phyloP scores from a whole-genome alignment of 257 asterid species.

The Penstemon davidsonii region DNA sequence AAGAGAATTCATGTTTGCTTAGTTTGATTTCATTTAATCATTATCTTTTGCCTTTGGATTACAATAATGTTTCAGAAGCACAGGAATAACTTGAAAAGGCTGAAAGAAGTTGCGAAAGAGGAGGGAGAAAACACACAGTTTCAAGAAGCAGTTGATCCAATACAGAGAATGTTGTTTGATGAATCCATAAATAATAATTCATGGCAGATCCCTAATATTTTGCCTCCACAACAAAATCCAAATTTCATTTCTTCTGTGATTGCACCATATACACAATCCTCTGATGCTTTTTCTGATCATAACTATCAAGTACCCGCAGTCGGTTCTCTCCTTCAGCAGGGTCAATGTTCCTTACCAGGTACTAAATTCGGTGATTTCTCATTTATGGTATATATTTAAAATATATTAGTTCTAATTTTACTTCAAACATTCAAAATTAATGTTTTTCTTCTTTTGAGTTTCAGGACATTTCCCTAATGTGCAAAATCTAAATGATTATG shows the following conservation, averaged over 20 bases:
- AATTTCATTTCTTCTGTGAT: neutral
- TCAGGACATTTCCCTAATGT: slow-evolving; percentile 5
- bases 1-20: no score
- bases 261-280: neutral
- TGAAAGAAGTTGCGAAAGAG: neutral
- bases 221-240: neutral
- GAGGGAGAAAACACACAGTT: neutral
- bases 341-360: neutral
- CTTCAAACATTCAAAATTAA: no score
- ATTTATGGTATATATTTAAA: neutral
- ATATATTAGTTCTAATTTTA: neutral
- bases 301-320: neutral
- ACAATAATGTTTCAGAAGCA: slow-evolving; percentile 7
- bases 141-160: neutral
- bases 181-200: neutral
- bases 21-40: no score
- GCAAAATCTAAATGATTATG: neutral
- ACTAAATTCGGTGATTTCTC: neutral
- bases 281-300: neutral
- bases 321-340: neutral
- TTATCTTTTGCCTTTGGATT: neutral
- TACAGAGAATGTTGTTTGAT: neutral
- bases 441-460: neutral
- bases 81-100: neutral
- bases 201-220: neutral